Evolutionary conservation across 179 eudicot genomes (phyloP), one percentile per base, ranked within the genome.

Genomic region (Silene coronaria): DNA sequence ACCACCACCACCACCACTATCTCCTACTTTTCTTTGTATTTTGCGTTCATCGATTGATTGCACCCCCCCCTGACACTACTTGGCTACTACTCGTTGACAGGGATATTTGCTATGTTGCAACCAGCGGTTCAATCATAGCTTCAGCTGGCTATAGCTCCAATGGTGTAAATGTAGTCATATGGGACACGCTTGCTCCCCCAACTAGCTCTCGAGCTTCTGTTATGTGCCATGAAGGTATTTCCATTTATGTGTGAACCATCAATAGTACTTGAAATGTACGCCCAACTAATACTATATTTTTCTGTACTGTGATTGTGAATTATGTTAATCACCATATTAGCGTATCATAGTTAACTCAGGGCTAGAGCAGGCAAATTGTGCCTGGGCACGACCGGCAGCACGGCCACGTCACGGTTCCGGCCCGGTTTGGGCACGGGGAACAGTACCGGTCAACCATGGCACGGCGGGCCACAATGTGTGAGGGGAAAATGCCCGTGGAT

Each of bases 121-220:
- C 99, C 62, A 95, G 97, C 82, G 99, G 97, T 63, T 95, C 97
- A 79, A 84, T 95, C 74, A 85, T 95, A 80, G 97, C 99, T 77
- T 91, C 90, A 19, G 86, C 96, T 75, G 99, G 99, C 32, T 87
- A 90, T 83, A 91, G 96, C 79, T 92, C 99, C 64, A 87, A 81
- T 82, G 90, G 93, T 45, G 86, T 88, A 34, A 95, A 92, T 79
- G 97, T 95, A 76, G 91, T 92, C 75, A 80, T 92, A 62, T 95
- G 99, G 99, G 99, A 95, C 79, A 95, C 97, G 68, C 89, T 95
- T 79, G 97, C 99, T 77, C 99, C 99, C 66, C 91, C 95, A 51
- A 74, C 88, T 36, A 89, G 97, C 71, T 95, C 99, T 71, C 91
- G 85, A 78, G 99, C 99, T 79, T 91, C 99, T 74, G 93, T 95